These are phyloP conservation scores for Pseudogymnoascus sp. DNA, from an alignment of 2,329 filamentous ascomycete species.

Conservation along the genomic window DNA sequence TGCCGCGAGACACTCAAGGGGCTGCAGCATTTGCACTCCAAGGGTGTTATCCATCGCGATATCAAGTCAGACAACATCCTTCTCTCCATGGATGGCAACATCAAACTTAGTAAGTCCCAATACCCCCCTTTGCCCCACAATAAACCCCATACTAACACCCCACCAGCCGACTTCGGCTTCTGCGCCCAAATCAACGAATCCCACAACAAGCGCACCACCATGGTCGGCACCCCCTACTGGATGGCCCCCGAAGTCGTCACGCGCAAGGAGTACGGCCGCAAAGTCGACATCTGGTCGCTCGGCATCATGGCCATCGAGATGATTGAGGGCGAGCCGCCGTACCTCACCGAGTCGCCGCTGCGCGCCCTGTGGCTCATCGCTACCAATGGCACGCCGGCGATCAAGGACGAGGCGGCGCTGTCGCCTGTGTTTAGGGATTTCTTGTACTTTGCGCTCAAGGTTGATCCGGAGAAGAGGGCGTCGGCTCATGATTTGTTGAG, in stretches of 20 bases:
- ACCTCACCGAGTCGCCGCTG: slow-evolving; percentile 88
- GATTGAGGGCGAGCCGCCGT: slow-evolving; percentile 97
- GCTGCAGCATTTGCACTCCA: slow-evolving; percentile 90
- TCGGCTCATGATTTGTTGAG: slow-evolving; percentile 88
- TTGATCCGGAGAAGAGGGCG: slow-evolving; percentile 93
- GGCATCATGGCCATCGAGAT: slow-evolving; percentile 99
- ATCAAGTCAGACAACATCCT: slow-evolving; percentile 99
- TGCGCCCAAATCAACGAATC: slow-evolving; percentile 97
- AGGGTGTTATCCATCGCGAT: slow-evolving; percentile 95
- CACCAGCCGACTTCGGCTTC: slow-evolving; percentile 88
- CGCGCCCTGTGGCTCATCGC: slow-evolving; percentile 93
- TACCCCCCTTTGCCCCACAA: background rate
- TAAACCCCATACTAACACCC: slow-evolving; percentile 26
- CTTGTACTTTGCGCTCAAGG: slow-evolving; percentile 84
- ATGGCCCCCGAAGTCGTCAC: slow-evolving; percentile 99
- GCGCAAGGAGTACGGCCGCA: slow-evolving; percentile 93
- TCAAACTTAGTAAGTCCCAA: slow-evolving; percentile 77
- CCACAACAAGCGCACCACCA: slow-evolving; percentile 94
- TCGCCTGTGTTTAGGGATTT: slow-evolving; percentile 84
- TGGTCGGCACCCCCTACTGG: slow-evolving; percentile 99
- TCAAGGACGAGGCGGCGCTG: slow-evolving; percentile 85
- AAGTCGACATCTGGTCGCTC: slow-evolving; percentile 97
- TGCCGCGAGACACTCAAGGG: slow-evolving; percentile 89
- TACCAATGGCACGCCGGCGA: slow-evolving; percentile 87
- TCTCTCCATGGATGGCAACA: slow-evolving; percentile 85